Conservation (phyloP, 805 yeast genomes). For the Wickerhamomyces sydowiorum region DNA sequence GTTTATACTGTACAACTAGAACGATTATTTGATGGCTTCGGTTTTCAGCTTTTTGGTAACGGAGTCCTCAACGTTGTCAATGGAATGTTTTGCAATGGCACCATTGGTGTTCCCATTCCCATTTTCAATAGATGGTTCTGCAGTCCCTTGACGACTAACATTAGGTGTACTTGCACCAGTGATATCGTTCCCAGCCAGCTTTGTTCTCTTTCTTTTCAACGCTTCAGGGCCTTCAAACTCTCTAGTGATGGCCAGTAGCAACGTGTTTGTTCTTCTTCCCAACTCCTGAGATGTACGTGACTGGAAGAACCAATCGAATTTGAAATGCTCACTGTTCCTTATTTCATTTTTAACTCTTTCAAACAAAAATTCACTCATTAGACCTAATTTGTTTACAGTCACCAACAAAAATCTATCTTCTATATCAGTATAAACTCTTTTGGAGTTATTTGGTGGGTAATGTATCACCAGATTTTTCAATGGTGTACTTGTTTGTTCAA, state of each 20-base stretch:
- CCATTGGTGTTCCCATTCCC: background rate
- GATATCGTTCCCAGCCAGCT: conserved; percentile 2
- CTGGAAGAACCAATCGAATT: conserved; percentile 67
- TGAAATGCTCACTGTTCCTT: conserved; percentile 49
- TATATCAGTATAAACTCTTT: conserved; percentile 58
- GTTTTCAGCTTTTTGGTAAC: background rate
- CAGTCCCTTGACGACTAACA: conserved; percentile 28
- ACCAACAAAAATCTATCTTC: conserved; percentile 67
- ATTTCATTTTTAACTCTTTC: conserved; percentile 67
- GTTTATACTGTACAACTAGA: background rate
- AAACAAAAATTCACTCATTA: conserved; percentile 50
- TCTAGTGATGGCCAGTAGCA: conserved; percentile 61
- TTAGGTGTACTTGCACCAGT: conserved; percentile 13
- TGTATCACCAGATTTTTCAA: conserved; percentile 57
- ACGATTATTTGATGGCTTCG: background rate
- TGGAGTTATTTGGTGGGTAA: conserved; percentile 81
- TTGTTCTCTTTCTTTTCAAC: conserved; percentile 40
- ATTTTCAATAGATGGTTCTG: conserved; percentile 15
- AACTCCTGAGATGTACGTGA: conserved; percentile 71
- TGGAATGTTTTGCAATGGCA: background rate
- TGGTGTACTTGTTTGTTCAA: conserved; percentile 51
- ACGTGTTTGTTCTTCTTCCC: conserved; percentile 62
- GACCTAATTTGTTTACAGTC: conserved; percentile 60
- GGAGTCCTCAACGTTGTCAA: background rate
- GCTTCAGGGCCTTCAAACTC: conserved; percentile 62